phyloP scores from a whole-genome alignment of 1,284 basidiomycete species.

The Apiotrichum akiyoshidainum region DNA sequence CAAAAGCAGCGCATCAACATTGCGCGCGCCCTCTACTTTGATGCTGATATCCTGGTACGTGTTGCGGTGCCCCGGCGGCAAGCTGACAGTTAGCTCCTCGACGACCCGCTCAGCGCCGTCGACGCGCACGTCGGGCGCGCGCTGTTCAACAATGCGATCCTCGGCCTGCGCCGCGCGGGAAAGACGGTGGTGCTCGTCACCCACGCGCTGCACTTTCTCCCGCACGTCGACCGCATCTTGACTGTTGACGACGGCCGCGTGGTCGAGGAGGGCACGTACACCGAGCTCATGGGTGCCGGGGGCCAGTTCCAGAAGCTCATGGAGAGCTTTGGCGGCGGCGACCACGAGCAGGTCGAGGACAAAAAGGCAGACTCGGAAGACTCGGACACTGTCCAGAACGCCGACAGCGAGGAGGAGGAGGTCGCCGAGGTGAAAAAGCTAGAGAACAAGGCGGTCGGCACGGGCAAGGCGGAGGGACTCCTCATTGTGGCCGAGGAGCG shows the following conservation, averaged over 20 bases:
- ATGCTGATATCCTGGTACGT: conserved; percentile 66
- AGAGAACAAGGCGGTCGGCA: conserved; percentile 56
- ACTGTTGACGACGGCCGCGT: conserved; percentile 61
- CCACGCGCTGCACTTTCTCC: conserved; percentile 53
- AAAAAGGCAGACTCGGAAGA: too few species aligned
- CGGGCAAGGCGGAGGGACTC: conserved; percentile 58
- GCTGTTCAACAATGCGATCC: conserved; percentile 76
- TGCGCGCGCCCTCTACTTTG: conserved; percentile 77
- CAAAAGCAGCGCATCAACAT: conserved; percentile 57
- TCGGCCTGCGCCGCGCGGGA: conserved; percentile 56
- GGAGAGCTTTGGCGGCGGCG: conserved; percentile 60
- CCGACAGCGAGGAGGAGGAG: conserved; percentile 53
- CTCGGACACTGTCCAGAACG: conserved; percentile 18
- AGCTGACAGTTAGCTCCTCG: conserved; percentile 58
- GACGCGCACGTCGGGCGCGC: conserved; percentile 84
- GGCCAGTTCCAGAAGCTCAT: conserved; percentile 63
- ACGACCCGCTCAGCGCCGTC: conserved; percentile 73
- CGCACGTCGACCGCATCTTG: conserved; percentile 18
- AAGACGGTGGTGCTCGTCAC: conserved; percentile 73
- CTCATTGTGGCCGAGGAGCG: conserved; percentile 51
- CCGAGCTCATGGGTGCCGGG: conserved; percentile 56
- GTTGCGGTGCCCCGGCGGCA: not conserved
- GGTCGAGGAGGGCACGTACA: conserved; percentile 64
- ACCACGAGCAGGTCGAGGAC: too few species aligned
- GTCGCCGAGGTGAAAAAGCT: conserved; percentile 43